Evolutionary conservation across 2,329 filamentous ascomycete species (phyloP), one percentile per base, ranked within the genome.

Genomic region (Epichloe elymi): DNA sequence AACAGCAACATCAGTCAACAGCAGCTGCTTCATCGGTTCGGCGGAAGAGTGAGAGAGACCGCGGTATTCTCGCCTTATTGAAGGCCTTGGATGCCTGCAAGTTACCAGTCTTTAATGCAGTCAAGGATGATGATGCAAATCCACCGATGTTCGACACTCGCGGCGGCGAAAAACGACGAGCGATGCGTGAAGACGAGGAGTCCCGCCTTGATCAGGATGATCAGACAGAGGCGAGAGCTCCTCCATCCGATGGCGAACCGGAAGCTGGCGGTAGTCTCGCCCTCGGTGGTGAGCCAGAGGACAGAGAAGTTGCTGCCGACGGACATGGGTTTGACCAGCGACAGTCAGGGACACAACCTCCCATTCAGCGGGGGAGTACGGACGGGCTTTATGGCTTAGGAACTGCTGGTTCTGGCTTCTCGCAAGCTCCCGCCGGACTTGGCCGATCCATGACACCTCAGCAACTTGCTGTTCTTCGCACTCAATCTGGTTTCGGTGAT

Each of bases 201-300:
- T 70, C 70, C 5, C 73, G 73, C 20, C 58, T 74, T 12, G 74
- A 78, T 33, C 70, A 72, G 19, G 74, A 78, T 52, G 73, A 77
- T 33, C 67, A 67, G 23, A 57, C 64, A 2, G 75, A 76, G 23
- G 63, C 62, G 3, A 63, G 64, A 5, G 74, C 75, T 45, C 63
- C 69, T 4, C 40, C 33, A 4, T 75, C 75, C 0, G 89, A 95
- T 56, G 88, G 87, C 52, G 84, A 85, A 51, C 80, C 82, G 1
- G 89, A 93, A 66, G 86, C 86, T 57, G 87, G 86, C 44, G 80
- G 81, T 14, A 97, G 91, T 63, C 74, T 93, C 52, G 90, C 94
- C 53, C 75, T 97, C 17, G 91, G 91, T 52, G 91, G 91, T 42
- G 91, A 97, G 64, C 91, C 91, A 0, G 91, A 97, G 63, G 88